Evolutionary conservation across 352 stramenopile genomes (phyloP).

Genomic region (Pythium folliculosum): DNA sequence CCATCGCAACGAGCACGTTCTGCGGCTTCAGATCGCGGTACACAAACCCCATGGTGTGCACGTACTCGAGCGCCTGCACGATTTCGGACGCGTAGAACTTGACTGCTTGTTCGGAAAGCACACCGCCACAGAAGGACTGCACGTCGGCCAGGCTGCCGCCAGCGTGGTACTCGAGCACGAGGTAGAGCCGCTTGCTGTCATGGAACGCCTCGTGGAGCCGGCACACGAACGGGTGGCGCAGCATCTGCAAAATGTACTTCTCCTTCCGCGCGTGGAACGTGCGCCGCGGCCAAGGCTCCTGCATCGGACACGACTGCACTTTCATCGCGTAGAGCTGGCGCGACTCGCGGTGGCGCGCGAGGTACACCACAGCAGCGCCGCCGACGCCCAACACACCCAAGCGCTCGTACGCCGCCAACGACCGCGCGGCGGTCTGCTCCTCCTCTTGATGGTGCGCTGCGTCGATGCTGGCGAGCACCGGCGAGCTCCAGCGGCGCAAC

Average conservation of each 20-base stretch:
- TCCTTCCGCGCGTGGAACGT: constrained; percentile 32
- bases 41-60: constrained; percentile 44
- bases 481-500: constrained; percentile 18
- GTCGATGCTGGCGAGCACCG: background rate
- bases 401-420: constrained; percentile 31
- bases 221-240: constrained; percentile 37
- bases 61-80: constrained; percentile 39
- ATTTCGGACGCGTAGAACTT: constrained; percentile 65
- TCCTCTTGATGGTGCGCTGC: background rate
- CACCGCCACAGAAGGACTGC: constrained; percentile 22
- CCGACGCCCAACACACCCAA: constrained; percentile 34
- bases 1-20: constrained; percentile 30
- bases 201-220: constrained; percentile 33
- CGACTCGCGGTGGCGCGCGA: constrained; percentile 30
- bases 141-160: constrained; percentile 33
- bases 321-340: constrained; percentile 35
- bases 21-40: constrained; percentile 72
- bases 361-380: constrained; percentile 34
- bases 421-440: background rate
- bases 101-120: constrained; percentile 24
- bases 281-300: constrained; percentile 26
- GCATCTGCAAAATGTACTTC: constrained; percentile 31
- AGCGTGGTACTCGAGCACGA: constrained; percentile 34
- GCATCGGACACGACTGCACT: constrained; percentile 22
- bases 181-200: constrained; percentile 28